A percentile compares a stretch with the other conserved stretches of the same genome.
phyloP scores from a whole-genome alignment of 164 flowering plant species.

The Annona cherimola region DNA sequence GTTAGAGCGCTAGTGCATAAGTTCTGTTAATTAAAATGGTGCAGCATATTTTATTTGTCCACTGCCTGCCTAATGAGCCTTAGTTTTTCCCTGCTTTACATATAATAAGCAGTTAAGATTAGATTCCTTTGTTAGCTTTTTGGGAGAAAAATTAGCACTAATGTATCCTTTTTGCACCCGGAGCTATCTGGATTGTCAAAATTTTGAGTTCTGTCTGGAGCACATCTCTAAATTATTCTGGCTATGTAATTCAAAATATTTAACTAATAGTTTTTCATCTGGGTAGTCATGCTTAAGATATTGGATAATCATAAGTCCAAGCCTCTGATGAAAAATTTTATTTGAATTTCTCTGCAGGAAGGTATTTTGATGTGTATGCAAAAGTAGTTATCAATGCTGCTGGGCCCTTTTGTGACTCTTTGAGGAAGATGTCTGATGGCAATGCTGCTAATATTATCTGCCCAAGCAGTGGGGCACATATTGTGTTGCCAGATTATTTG shows the following conservation, averaged over 20 bases:
- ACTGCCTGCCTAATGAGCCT: too few species aligned
- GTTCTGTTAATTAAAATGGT: too few species aligned
- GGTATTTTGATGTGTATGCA: slow-evolving; percentile 23
- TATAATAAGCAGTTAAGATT: not conserved
- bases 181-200: not conserved
- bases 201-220: not conserved
- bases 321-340: not conserved
- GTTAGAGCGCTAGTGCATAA: too few species aligned
- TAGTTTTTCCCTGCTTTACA: too few species aligned
- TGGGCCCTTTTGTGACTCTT: slow-evolving; percentile 18
- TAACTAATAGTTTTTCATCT: not conserved
- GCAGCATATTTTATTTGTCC: too few species aligned
- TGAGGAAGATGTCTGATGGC: not conserved
- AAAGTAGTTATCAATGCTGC: slow-evolving; percentile 24
- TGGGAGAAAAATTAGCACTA: not conserved
- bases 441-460: not conserved
- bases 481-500: slow-evolving; percentile 19
- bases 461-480: slow-evolving; percentile 1
- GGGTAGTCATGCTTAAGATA: not conserved
- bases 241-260: not conserved
- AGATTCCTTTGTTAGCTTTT: not conserved
- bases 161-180: not conserved
- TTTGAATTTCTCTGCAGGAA: slow-evolving; percentile 11
- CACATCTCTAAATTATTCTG: not conserved
- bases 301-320: not conserved